Evolutionary conservation across 2,329 filamentous ascomycete species (phyloP).

Genomic region (Monilinia polystroma): DNA sequence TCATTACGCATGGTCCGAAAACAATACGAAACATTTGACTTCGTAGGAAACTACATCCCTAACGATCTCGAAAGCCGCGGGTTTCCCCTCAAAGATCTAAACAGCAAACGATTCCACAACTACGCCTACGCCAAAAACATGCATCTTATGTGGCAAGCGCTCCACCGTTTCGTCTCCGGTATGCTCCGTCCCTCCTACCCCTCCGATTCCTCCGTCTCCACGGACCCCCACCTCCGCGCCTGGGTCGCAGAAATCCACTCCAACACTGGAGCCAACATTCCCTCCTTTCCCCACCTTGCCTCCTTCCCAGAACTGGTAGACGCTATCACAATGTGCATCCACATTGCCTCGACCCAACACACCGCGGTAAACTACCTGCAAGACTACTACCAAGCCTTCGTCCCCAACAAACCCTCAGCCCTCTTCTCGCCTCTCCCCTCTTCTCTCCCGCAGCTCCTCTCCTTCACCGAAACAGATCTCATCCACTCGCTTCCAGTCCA

Average conservation of each 20-base stretch:
- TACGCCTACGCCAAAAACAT: conserved; percentile 18
- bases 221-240: background rate
- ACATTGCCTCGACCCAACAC: conserved; percentile 51
- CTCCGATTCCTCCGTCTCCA: background rate
- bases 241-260: conserved; percentile 11
- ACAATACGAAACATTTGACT: conserved; percentile 20
- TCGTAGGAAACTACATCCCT: conserved; percentile 2
- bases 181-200: conserved; percentile 5
- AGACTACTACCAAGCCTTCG: conserved; percentile 51
- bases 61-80: conserved; percentile 10
- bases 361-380: conserved; percentile 54
- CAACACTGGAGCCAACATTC: background rate
- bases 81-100: background rate
- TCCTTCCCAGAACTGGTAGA: conserved; percentile 36
- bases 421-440: background rate
- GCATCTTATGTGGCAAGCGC: conserved; percentile 10
- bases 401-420: conserved; percentile 31
- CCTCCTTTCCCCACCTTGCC: background rate
- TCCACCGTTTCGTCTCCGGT: conserved; percentile 5
- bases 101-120: background rate
- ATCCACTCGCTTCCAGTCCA: background rate
- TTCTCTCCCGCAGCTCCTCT: background rate
- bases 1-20: background rate
- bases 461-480: background rate
- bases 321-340: conserved; percentile 52